Percentiles rank a stretch among this genome's conserved stretches.
Evolutionary conservation across 345 rosid genomes (phyloP).

Genomic region (Firmiana major): DNA sequence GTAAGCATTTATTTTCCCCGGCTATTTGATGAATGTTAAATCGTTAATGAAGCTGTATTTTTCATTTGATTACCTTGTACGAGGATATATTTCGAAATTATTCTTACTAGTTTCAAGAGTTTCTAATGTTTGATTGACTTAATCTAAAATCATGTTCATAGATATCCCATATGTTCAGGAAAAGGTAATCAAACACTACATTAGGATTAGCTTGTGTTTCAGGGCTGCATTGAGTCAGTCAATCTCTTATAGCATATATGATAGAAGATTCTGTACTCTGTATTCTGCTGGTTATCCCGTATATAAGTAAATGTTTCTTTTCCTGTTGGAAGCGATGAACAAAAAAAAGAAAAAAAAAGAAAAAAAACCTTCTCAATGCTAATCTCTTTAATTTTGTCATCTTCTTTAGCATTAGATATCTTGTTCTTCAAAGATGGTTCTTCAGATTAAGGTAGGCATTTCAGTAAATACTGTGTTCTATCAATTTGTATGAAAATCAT

Average conservation of each 20-base stretch:
- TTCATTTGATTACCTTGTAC: background rate
- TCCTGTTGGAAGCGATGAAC: background rate
- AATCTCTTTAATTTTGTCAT: background rate
- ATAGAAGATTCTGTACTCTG: background rate
- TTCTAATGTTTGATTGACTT: background rate
- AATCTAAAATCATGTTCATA: background rate
- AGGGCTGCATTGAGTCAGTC: background rate
- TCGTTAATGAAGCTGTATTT: background rate
- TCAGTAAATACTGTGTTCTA: background rate
- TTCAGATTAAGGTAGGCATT: background rate
- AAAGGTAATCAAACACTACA: background rate
- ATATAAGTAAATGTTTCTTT: too few relatives aligned
- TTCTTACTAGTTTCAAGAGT: background rate
- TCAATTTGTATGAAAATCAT: background rate
- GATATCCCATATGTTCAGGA: background rate
- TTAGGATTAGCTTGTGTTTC: background rate
- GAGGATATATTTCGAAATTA: background rate
- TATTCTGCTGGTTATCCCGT: background rate
- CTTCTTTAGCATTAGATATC: background rate
- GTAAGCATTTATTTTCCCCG: conserved; percentile 38
- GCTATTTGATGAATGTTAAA: background rate
- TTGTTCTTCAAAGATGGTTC: background rate
- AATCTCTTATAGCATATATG: background rate
- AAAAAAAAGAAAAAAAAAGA: too few relatives aligned
- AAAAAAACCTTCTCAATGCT: background rate